Base-by-base conservation (phyloP, 2,329 filamentous ascomycete genomes). In the Nigrospora oryzae region DNA sequence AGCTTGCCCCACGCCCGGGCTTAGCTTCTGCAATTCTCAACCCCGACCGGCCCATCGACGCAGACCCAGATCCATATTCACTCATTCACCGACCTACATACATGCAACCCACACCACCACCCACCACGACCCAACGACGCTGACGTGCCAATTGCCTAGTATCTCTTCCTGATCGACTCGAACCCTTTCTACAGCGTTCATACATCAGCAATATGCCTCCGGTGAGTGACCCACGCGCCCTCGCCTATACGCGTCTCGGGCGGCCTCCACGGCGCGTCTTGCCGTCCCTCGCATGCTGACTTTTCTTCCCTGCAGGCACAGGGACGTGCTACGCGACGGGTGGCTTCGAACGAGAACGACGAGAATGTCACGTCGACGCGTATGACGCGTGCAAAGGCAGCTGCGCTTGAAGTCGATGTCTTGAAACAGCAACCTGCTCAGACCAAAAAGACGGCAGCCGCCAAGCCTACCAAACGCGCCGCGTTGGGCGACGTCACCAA, bases 401-500 rank as follows among this genome's bases (percentile, higher is more conserved):
- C 89, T 47, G 84, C 86, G 40, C 74, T 78, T 50, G 74, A 71
- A 60, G 77, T 73, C 55, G 83, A 84, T 55, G 84, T 84, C 57
- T 64, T 71, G 15, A 57, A 71, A 44, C 79, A 79, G 61, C 84
- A 83, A 60, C 72, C 80, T 28, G 66, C 88, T 42, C 83, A 86
- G 65, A 73, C 81, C 41, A 90, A 89, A 69, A 88, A 83, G 65
- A 68, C 81, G 14, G 65, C 73, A 40, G 73, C 73, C 49, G 61
- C 57, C 40, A 64, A 65, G 46, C 78, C 85, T 6, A 14, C 14
- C 60, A 93, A 86, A 71, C 88, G 93, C 61, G 79, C 85, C 56
- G 90, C 88, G 40, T 77, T 98, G 34, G 89, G 87, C 47, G 93
- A 98, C 71, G 86, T 96, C 56, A 97, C 89, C 78, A 98, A 98